phyloP scores from a whole-genome alignment of 2,329 filamentous ascomycete genomes.

The Nothopassalora personata region DNA sequence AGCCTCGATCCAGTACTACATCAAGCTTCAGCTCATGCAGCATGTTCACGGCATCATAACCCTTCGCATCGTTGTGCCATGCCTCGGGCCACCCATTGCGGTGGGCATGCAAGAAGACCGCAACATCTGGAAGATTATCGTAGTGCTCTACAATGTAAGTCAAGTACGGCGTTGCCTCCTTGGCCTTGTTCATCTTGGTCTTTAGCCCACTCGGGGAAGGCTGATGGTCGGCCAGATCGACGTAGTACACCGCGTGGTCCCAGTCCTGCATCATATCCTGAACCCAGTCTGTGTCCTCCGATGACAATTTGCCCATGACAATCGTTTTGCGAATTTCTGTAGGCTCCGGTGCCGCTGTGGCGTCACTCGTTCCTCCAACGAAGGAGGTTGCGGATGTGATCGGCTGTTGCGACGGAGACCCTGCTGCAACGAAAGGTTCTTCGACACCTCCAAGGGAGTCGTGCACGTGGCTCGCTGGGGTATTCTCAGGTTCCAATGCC shows the following conservation, averaged over 20 bases:
- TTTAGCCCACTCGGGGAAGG: constrained; percentile 18
- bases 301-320: constrained; percentile 40
- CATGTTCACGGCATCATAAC: constrained; percentile 25
- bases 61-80: constrained; percentile 27
- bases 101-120: constrained; percentile 31
- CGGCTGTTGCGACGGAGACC: no score
- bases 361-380: not conserved
- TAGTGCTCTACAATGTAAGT: constrained; percentile 46
- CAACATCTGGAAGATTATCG: constrained; percentile 28
- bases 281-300: constrained; percentile 45
- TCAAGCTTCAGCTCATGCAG: constrained; percentile 20
- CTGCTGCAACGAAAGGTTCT: no score
- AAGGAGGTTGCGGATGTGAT: not conserved
- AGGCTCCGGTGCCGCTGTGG: not conserved
- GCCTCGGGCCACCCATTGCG: constrained; percentile 21
- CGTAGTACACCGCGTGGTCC: constrained; percentile 43
- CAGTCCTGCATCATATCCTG: constrained; percentile 42
- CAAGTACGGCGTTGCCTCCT: constrained; percentile 44
- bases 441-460: no score
- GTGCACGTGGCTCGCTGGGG: no score
- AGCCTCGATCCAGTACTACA: constrained; percentile 22
- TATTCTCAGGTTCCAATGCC: no score
- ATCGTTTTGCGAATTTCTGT: constrained; percentile 25
- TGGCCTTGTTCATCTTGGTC: constrained; percentile 37
- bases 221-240: constrained; percentile 33